Evolutionary conservation across 257 asterid species (phyloP), one percentile per base, ranked within the genome.

Genomic region (Prunella vulgaris): DNA sequence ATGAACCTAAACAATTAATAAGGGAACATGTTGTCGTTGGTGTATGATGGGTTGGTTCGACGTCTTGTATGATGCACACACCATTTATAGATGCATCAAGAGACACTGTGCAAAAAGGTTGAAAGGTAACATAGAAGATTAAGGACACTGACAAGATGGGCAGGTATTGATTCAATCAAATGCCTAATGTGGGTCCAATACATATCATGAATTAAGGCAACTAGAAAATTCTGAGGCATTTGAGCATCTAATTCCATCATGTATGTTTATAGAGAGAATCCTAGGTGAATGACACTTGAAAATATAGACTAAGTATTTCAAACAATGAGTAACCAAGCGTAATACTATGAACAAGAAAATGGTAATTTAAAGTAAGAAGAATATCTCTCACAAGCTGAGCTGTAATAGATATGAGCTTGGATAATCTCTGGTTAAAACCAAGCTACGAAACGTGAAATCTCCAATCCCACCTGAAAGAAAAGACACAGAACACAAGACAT

Each of bases 171-270:
- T 74, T 58, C 68, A 21, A 66, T 25, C 49, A 52, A 67, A 48
- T 56, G 74, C 52, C 70, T 48, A 52, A 62, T 44, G 63, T 57
- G 73, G 77, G 80, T 59, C 76, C 74, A 37, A 48, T 7, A 57
- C n/a, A 69, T 64, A 49, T 51, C 66, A 71, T 71, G 51, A 51
- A 5, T 57, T 10, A 17, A 24, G 63, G 76, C 5, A 59, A 58
- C 17, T 48, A 18, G 32, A 59, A 22, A 53, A 38, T 4, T n/a
- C n/a, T n/a, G n/a, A n/a, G n/a, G n/a, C 20, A 5, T 30, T 56
- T 64, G 69, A 59, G 33, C 35, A 20, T 37, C 17, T 58, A 30
- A 51, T 51, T 46, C 54, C 15, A 24, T 64, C 56, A 21, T 64
- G 7, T 57, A 27, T 48, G 35, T 17, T 8, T 12, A 7, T 48